Base-by-base conservation (phyloP, 2,329 filamentous ascomycete species). In the Claviceps fusiformis region DNA sequence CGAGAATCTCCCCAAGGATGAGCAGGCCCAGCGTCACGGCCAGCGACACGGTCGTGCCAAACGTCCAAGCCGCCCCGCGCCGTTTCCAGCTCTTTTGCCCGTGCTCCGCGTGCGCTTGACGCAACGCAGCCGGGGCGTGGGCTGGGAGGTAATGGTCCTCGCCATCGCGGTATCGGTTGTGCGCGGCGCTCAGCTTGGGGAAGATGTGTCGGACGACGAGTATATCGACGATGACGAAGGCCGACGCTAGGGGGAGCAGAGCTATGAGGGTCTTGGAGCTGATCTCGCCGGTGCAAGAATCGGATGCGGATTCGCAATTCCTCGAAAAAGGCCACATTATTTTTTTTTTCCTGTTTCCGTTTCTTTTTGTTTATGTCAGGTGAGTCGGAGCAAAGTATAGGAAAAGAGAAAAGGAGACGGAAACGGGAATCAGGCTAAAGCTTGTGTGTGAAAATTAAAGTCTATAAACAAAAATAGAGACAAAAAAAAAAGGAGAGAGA, bases 1-100 rank as follows among this genome's bases (percentile, higher is more conserved):
- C 87, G 31, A 87, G 83, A 47, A 95, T 88, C 69, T 95, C 89
- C 62, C 87, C 89, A 9, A 95, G 77, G 49, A 95, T 87, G 60
- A 95, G 72, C 69, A 91, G 85, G 3, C 83, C 88, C 49, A 95
- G 74, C 1, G 92, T 87, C 43, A 85, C 79, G 6, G 89, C 86
- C 9, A 95, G 76, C 1, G 82, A 88, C 41, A 93, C 80, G 10
- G 87, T 95, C 1, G 82, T 78, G 7, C 87, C 83, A 68, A 95
- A 95, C 1, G 86, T 82, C 56, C 78, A 70, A 15, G 82, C 83
- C 2, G 82, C 78, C 13, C 78, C 65, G 29, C 75, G 71, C 45
- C 78, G 70, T 51, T 75, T 70, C 57, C 74, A 63, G 45, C 74
- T 79, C 63, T 78, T 79, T 33, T 72, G 66, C 43, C 74, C 77